phyloP scores from a whole-genome alignment of 306 rosid species.

The Geum urbanum region DNA sequence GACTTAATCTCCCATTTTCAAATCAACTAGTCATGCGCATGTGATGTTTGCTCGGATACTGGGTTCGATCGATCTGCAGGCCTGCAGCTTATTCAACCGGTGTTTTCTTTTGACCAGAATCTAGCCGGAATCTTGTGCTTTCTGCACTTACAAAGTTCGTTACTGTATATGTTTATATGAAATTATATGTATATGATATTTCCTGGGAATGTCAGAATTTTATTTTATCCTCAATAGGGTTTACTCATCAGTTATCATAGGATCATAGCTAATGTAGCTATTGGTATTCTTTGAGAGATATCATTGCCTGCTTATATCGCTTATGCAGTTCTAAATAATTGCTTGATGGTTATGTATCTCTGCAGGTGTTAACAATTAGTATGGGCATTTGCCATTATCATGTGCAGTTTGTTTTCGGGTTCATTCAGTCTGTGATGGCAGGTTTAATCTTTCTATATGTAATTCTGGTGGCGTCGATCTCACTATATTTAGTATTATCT shows the following conservation, averaged over 20 bases:
- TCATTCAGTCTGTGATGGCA: neutral
- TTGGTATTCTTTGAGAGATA: neutral
- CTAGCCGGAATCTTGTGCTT: conserved; percentile 22
- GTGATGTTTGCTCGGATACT: conserved; percentile 26
- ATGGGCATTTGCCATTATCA: neutral
- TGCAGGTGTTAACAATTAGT: neutral
- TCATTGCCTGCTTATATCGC: neutral
- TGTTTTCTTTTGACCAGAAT: conserved; percentile 17
- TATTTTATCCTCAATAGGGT: neutral
- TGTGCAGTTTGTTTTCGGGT: neutral
- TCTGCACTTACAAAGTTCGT: neutral
- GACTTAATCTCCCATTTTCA: neutral
- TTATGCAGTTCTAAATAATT: neutral
- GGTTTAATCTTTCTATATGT: too few relatives aligned
- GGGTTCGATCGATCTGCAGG: conserved; percentile 6
- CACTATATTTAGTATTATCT: neutral
- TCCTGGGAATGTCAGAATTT: neutral
- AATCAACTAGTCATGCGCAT: conserved; percentile 24
- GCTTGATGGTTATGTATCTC: neutral
- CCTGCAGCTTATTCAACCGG: neutral
- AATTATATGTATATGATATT: neutral
- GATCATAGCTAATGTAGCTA: neutral
- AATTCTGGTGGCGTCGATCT: too few relatives aligned
- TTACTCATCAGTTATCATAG: neutral
- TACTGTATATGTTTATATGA: neutral